Evolutionary conservation across 441 rosid genomes (phyloP), one percentile per base, ranked within the genome.

Genomic region (Biscutella auriculata): DNA sequence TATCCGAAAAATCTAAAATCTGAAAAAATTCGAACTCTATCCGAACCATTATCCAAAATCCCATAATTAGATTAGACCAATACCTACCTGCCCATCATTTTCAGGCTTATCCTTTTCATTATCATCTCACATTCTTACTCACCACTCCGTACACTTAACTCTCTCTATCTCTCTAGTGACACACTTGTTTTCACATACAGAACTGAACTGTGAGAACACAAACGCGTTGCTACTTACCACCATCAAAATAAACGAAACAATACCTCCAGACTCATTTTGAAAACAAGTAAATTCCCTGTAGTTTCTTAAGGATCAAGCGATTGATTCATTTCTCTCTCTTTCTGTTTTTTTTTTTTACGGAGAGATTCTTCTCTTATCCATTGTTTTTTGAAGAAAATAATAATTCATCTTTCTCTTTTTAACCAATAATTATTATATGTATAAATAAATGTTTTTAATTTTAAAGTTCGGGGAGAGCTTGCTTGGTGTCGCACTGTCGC

Each of bases 331-430:
- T 52, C 45, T 70, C 64, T 26, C 54, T 56, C 41, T 54, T 67
- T 71, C 41, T 66, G 62, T 27, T 50, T 54, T 49, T 46, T 16
- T 74, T 33, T 66, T 65, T 71, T 62, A n/a, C n/a, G 47, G 45
- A 57, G 60, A 62, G 74, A 71, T 73, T 74, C 76, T 66, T 57
- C 74, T 56, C 68, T 68, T 64, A 66, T 72, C 74, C 68, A 56
- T 65, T 60, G 66, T 62, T 41, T 63, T 76, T 46, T 57, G 46
- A 68, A 53, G 50, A 51, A 46, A 40, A 48, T 44, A 62, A 55
- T 63, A n/a, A n/a, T n/a, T n/a, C n/a, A n/a, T n/a, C n/a, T 30
- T 51, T 57, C 37, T 52, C 68, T 68, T 57, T 49, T 52, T n/a
- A n/a, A n/a, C n/a, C n/a, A n/a, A 21, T 37, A 57, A 44, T 14